These are phyloP conservation scores for Barbatosphaeria neglecta DNA, from an alignment of 495 filamentous ascomycete species.

Conservation along the genomic window DNA sequence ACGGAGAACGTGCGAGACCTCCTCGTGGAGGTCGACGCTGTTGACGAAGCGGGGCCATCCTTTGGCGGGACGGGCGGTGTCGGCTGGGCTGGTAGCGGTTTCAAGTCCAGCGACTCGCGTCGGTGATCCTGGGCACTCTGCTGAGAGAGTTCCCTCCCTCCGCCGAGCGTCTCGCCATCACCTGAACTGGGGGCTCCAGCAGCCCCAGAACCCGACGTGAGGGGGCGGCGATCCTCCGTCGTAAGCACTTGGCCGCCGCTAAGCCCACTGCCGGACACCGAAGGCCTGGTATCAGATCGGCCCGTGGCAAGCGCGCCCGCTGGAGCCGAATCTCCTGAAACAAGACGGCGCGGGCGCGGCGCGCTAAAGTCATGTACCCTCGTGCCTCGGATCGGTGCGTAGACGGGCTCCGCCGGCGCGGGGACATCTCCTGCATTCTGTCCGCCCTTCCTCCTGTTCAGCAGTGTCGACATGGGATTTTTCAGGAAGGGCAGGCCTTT, in stretches of 20 bases:
- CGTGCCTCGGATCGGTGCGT: constrained; percentile 79
- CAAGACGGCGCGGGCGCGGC: constrained; percentile 51
- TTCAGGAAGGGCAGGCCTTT: constrained; percentile 41
- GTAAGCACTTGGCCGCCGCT: neutral
- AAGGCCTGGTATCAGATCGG: neutral
- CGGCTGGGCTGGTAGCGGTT: constrained; percentile 6
- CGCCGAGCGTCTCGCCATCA: neutral
- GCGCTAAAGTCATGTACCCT: constrained; percentile 86
- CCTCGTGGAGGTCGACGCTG: constrained; percentile 15
- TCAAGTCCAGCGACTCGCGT: neutral
- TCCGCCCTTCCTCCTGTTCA: constrained; percentile 27
- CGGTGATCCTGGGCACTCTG: neutral
- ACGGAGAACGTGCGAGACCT: constrained; percentile 18
- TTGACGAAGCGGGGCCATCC: constrained; percentile 15
- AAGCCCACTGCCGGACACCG: neutral
- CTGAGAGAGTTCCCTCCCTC: neutral
- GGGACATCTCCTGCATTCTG: constrained; percentile 29
- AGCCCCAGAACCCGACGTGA: neutral
- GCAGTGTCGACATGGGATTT: constrained; percentile 35
- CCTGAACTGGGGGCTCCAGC: neutral
- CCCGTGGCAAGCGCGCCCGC: neutral
- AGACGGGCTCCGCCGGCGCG: constrained; percentile 38
- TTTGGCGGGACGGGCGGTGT: constrained; percentile 25
- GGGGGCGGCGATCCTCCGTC: neutral
- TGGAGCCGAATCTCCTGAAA: constrained; percentile 10